Evolutionary conservation across 805 yeast genomes (phyloP).

Genomic region (Myxozyma neotropica): DNA sequence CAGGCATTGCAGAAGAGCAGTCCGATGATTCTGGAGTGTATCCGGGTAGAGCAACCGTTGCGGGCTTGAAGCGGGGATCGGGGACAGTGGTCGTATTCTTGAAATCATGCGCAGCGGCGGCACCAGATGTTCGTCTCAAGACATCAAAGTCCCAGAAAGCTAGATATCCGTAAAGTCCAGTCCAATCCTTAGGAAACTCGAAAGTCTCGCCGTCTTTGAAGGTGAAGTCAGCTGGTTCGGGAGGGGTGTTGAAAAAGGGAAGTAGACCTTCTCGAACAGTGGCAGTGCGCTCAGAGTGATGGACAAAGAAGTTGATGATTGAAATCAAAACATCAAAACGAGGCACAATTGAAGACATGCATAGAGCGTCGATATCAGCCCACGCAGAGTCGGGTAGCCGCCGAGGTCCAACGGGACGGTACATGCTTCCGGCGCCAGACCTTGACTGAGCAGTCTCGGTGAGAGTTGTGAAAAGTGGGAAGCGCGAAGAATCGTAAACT

Average conservation of each 20-base stretch:
- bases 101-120: neutral
- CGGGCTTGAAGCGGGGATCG: slow-evolving; percentile 18
- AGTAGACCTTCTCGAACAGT: slow-evolving; percentile 25
- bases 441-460: slow-evolving; percentile 2
- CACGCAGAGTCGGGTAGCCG: slow-evolving; percentile 29
- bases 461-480: slow-evolving; percentile 26
- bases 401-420: slow-evolving; percentile 10
- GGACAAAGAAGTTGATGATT: slow-evolving; percentile 25
- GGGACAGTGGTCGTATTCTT: slow-evolving; percentile 1
- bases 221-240: slow-evolving; percentile 21
- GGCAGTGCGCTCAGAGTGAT: slow-evolving; percentile 19
- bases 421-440: slow-evolving; percentile 12
- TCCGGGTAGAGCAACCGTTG: slow-evolving; percentile 14
- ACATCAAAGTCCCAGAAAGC: slow-evolving; percentile 34
- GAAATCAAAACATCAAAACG: slow-evolving; percentile 28
- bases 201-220: slow-evolving; percentile 13
- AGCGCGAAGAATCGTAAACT: slow-evolving; percentile 31
- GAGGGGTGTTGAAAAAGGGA: slow-evolving; percentile 31
- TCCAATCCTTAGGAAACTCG: slow-evolving; percentile 31
- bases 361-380: slow-evolving; percentile 12
- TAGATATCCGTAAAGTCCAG: slow-evolving; percentile 29
- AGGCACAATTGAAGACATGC: slow-evolving; percentile 15
- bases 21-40: neutral
- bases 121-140: slow-evolving; percentile 23
- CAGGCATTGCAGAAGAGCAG: slow-evolving; percentile 7